Evolutionary conservation across 805 yeast species (phyloP), one percentile per base, ranked within the genome.

Genomic region (Candida rishiriensis): DNA sequence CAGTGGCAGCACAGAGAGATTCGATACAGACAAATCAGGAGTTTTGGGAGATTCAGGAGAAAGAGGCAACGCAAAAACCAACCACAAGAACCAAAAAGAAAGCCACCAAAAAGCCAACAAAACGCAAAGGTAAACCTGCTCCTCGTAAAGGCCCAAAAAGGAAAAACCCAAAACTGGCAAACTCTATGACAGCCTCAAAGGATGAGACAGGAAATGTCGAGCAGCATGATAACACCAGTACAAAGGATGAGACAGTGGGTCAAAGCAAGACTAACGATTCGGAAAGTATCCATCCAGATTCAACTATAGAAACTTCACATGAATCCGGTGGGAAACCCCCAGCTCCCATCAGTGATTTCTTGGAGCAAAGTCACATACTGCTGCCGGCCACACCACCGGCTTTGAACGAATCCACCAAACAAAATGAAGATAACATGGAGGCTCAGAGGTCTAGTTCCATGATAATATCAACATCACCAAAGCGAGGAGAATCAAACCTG

Each of bases 11-110:
- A 7, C n/a, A 30, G 30, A 11, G 14, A 30, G 18, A 18, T 16
- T 18, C 14, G n/a, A 16, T 12, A 30, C 13, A 38, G 26, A 7
- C 14, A n/a, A 13, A 17, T n/a, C 12, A 26, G 6, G 38, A 37
- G 16, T 45, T 45, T 34, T 45, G 48, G 48, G 45, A 41, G 12
- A 34, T 41, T 32, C 38, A 41, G 30, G 40, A 18, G 9, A 43
- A 32, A 16, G 36, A 30, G 8, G 16, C 26, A 4, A 5, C 7
- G 26, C 7, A 21, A 21, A 21, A 21, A 7, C 26, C 26, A 21
- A 21, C 26, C 26, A 21, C 26, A 21, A 21, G 7, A 5, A 21
- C 7, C 26, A 21, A 21, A 21, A 21, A 4, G 7, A 21, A 21
- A 21, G 7, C 7, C 7, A 21, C 26, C 4, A 7, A 7, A 21